Conservation (phyloP, 805 yeast genomes). For the Lipomyces starkeyi region DNA sequence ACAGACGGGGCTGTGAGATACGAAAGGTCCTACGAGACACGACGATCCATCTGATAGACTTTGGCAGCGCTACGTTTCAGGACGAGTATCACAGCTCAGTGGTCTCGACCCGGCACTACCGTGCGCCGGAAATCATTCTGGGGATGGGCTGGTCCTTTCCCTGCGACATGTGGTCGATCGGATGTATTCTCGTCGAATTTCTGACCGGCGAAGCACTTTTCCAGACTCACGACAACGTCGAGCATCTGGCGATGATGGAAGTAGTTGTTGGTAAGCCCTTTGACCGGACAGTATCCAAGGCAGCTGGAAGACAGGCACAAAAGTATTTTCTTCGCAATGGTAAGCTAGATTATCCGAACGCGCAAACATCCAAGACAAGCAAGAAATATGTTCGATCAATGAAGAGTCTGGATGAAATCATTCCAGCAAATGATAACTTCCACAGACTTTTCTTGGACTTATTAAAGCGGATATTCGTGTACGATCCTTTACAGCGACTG, state of each 20-base stretch:
- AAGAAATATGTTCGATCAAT: conserved; percentile 48
- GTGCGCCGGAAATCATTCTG: conserved; percentile 95
- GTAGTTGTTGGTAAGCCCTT: conserved; percentile 64
- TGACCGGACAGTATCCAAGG: conserved; percentile 39
- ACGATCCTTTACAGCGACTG: conserved; percentile 73
- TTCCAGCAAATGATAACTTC: conserved; percentile 34
- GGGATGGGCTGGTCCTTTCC: conserved; percentile 98
- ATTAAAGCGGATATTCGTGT: conserved; percentile 65
- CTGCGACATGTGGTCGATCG: conserved; percentile 96
- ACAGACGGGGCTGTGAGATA: conserved; percentile 41
- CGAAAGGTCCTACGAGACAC: conserved; percentile 71
- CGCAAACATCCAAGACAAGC: conserved; percentile 48
- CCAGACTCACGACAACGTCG: conserved; percentile 92
- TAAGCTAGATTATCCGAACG: conserved; percentile 47
- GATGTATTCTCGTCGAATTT: conserved; percentile 89
- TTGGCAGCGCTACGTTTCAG: conserved; percentile 94
- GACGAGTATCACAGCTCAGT: conserved; percentile 93
- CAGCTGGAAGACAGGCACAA: conserved; percentile 39
- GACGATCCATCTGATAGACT: conserved; percentile 86
- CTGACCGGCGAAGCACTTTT: conserved; percentile 94
- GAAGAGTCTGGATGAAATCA: conserved; percentile 44
- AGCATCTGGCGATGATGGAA: conserved; percentile 95
- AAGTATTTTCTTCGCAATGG: conserved; percentile 42
- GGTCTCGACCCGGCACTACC: conserved; percentile 92
- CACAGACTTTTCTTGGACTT: conserved; percentile 63